Percentiles rank a stretch among this genome's conserved stretches.
These are phyloP conservation scores for Paramecium biaurelia DNA, from an alignment of 73 alveolate genomes.

Conservation along the genomic window DNA sequence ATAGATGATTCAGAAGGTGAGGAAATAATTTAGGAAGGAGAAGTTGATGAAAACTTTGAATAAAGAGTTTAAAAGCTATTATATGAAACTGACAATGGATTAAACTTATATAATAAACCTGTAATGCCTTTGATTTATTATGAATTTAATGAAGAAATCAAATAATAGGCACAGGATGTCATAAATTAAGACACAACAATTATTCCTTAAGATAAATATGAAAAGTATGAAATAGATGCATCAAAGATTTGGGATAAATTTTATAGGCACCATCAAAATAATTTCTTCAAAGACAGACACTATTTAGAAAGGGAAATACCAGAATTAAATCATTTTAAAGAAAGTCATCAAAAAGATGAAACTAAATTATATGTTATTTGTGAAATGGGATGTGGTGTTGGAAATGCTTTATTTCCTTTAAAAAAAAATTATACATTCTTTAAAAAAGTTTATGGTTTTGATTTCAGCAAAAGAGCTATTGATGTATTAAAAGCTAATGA, in stretches of 20 bases:
- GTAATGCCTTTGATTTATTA: background rate
- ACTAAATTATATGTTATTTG: background rate
- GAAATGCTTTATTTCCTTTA: conserved; percentile 51
- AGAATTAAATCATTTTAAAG: conserved; percentile 25
- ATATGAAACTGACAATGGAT: conserved; percentile 26
- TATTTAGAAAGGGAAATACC: conserved; percentile 55
- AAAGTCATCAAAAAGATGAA: background rate
- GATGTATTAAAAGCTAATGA: conserved; percentile 37
- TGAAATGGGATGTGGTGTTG: conserved; percentile 65
- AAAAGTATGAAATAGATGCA: conserved; percentile 14
- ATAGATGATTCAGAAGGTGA: background rate
- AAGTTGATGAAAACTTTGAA: conserved; percentile 11
- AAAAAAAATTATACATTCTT: conserved; percentile 38
- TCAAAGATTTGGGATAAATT: conserved; percentile 54
- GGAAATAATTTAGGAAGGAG: conserved; percentile 1
- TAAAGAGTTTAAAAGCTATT: conserved; percentile 21
- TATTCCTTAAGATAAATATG: conserved; percentile 13
- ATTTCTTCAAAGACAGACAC: conserved; percentile 34
- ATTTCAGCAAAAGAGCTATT: conserved; percentile 53
- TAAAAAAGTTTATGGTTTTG: conserved; percentile 55
- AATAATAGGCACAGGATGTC: conserved; percentile 1
- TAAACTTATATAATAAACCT: background rate
- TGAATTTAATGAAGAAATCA: conserved; percentile 51
- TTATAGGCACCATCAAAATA: conserved; percentile 41
- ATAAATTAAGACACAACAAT: conserved; percentile 7